Evolutionary conservation across 768 basidiomycete species (phyloP), one percentile per base, ranked within the genome.

Genomic region (Boletus eberwhitei): DNA sequence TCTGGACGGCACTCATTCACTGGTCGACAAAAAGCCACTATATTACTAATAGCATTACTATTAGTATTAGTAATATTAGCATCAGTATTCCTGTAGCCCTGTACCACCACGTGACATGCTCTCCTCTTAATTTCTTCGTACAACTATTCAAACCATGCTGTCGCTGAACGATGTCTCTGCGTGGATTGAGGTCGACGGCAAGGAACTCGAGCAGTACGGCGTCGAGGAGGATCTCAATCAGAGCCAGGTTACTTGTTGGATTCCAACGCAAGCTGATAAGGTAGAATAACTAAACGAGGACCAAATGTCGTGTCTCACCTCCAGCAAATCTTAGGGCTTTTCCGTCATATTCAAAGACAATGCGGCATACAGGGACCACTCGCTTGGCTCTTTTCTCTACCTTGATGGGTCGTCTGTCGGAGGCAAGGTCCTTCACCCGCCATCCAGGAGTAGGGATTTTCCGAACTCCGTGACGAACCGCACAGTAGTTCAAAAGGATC

Each of bases 161-260:
- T 61, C 58, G n/a, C 40, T 64, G 19, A 34, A 55, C 49, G 38
- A 35, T 12, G 8, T 72, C 49, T 61, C 59, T 22, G 59, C 68
- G 6, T 70, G 68, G 61, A 48, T 70, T 11, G 64, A 65, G 48
- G 68, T 71, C 22, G 70, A 68, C 22, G 66, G 60, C 1, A 47
- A 53, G 31, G 54, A 60, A 57, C 56, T 70, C 48, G 64, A 71
- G 8, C 57, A 63, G 41, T 64, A 70, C 26, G 54, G 60, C 2
- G 45, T 72, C 22, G 61, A 70, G 34, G 58, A 61, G 19, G 41
- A 54, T 49, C 40, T 13, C 3, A 54, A 40, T 11, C 52, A 43
- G 13, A 61, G 53, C 31, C 53, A 19, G 37, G 68, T 70, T 3
- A 59, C 66, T 45, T 72, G 68, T 41, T 70, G 68, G 70, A 66